Conservation (phyloP, 208 protist species). For the Naegleria fowleri region DNA sequence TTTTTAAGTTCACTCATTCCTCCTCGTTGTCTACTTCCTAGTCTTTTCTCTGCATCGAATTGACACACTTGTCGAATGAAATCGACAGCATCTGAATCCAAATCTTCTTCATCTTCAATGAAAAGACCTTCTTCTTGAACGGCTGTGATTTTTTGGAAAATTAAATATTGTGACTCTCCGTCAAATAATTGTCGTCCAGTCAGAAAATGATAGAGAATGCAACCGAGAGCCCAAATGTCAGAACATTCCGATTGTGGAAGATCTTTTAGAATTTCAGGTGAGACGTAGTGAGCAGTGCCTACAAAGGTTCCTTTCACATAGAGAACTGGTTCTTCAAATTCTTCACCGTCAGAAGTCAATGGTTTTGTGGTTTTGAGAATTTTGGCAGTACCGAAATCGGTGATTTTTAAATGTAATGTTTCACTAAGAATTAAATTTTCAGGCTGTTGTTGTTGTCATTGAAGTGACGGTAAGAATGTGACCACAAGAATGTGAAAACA, state of each 20-base stretch:
- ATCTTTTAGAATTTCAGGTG: constrained; percentile 81
- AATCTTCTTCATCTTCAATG: background rate
- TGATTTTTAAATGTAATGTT: background rate
- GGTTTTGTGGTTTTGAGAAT: background rate
- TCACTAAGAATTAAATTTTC: constrained; percentile 6
- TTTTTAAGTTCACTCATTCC: constrained; percentile 27
- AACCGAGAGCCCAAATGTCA: constrained; percentile 19
- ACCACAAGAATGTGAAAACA: too few relatives aligned
- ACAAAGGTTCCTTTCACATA: constrained; percentile 30
- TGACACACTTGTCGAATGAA: background rate
- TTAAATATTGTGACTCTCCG: constrained; percentile 14
- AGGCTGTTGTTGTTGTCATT: background rate
- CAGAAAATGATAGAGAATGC: constrained; percentile 1
- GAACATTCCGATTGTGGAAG: constrained; percentile 64
- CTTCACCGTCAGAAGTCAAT: background rate
- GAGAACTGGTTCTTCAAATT: background rate
- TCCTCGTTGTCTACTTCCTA: background rate
- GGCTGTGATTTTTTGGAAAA: constrained; percentile 22
- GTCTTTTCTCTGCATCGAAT: constrained; percentile 21
- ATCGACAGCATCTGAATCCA: constrained; percentile 10
- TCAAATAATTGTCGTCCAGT: background rate
- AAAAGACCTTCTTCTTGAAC: background rate
- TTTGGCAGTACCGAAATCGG: constrained; percentile 9
- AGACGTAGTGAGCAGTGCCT: constrained; percentile 75
- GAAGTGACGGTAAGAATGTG: too few relatives aligned